Base-by-base conservation (phyloP, 495 filamentous ascomycete genomes). In the Annulohypoxylon stygium region DNA sequence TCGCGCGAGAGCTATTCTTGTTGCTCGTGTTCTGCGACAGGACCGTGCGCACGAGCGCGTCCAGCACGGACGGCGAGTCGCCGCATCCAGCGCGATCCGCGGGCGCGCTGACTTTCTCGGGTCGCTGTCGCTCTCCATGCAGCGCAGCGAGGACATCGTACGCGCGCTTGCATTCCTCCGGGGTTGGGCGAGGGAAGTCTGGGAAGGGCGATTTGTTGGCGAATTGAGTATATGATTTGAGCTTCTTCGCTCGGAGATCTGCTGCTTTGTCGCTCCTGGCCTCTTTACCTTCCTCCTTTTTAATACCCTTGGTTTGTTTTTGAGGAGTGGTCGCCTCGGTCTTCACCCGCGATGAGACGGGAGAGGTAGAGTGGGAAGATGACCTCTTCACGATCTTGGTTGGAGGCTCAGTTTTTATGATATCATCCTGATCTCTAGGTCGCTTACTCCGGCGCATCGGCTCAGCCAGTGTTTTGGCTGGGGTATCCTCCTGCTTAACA, bases 11-110 rank as follows among this genome's bases (percentile, higher is more conserved):
- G 26, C 90, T 88, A 76, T 97, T 97, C 8, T 66, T 81, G 58
- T 86, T 84, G 0, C 86, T 89, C 0, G 93, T 97, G 25, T 90
- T 89, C 11, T 92, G 91, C 75, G 91, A 93, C 4, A 97, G 86
- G 3, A 90, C 79, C 0, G 93, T 96, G 39, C 93, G 88, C 33
- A 96, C 89, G 0, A 97, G 82, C 0, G 94, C 94, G 80, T 97
- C 94, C 1, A 97, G 86, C 7, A 97, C 90, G 9, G 90, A 94
- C 0, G 93, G 93, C 5, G 94, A 90, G 78, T 97, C 91, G 34
- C 94, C 94, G 75, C 94, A 97, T 2, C 93, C 93, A 26, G 93
- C 88, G 26, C 93, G 87, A 1, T 88, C 88, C 1, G 90, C 77
- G 7, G 91, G 91, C 0, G 94, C 90, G 36, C 85, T 83, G 12